phyloP scores from a whole-genome alignment of 768 basidiomycete species.

The Flagelloscypha sp. region DNA sequence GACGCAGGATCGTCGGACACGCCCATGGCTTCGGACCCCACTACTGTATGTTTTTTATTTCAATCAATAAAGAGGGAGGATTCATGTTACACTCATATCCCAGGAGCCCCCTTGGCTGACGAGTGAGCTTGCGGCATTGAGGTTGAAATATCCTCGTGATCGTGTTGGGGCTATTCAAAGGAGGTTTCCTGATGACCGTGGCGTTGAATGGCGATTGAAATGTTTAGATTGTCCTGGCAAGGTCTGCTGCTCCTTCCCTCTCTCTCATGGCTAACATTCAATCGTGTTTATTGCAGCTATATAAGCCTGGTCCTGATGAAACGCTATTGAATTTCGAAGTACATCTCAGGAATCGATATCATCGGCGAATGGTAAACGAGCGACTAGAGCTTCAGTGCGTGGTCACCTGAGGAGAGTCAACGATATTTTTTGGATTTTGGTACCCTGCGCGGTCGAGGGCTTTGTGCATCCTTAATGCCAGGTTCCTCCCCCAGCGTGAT shows the following conservation, averaged over 20 bases:
- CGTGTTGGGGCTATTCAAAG: conserved; percentile 47
- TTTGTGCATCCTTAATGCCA: too few relatives aligned
- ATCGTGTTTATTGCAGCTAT: conserved; percentile 30
- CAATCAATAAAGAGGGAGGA: conserved; percentile 13
- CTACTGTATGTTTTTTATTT: conserved; percentile 7
- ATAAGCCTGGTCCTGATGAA: conserved; percentile 58
- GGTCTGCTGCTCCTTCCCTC: conserved; percentile 23
- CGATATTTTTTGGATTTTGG: too few relatives aligned
- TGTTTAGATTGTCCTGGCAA: conserved; percentile 62
- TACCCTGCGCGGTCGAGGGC: too few relatives aligned
- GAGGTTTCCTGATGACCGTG: conserved; percentile 25
- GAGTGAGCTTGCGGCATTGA: conserved; percentile 35
- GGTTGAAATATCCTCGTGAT: conserved; percentile 47
- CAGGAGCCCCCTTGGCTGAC: conserved; percentile 41
- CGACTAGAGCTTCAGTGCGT: too few relatives aligned
- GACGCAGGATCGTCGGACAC: neutral
- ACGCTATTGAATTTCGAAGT: conserved; percentile 58
- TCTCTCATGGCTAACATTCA: neutral
- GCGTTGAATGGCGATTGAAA: conserved; percentile 58
- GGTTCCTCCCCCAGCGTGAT: too few relatives aligned
- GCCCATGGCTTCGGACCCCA: neutral
- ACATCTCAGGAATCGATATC: conserved; percentile 52
- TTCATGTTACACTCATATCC: too few relatives aligned
- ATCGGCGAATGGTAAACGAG: conserved; percentile 37
- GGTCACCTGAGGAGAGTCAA: too few relatives aligned